phyloP scores from a whole-genome alignment of 768 basidiomycete genomes.

The Leccinum pellstonianum region DNA sequence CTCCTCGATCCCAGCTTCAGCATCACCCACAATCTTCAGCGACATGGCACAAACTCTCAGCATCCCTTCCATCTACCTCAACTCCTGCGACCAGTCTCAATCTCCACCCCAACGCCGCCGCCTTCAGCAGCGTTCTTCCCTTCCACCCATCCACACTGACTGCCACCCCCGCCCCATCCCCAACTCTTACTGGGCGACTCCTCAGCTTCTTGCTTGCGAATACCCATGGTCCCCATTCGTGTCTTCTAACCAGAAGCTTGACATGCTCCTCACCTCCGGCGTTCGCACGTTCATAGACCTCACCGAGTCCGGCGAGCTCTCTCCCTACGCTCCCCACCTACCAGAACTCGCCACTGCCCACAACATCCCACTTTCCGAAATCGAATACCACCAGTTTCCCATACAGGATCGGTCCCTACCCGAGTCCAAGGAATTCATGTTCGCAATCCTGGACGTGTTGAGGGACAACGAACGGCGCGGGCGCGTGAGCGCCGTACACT shows the following conservation, averaged over 20 bases:
- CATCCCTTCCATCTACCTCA: conserved; percentile 15
- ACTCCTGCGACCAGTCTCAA: neutral
- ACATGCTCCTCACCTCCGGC: conserved; percentile 67
- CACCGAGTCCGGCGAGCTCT: conserved; percentile 77
- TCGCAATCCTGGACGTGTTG: conserved; percentile 56
- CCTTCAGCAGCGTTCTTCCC: conserved; percentile 21
- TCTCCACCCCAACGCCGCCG: neutral
- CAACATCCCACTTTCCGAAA: conserved; percentile 49
- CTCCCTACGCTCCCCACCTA: conserved; percentile 61
- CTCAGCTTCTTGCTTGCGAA: conserved; percentile 72
- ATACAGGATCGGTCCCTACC: conserved; percentile 73
- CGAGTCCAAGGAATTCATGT: conserved; percentile 56
- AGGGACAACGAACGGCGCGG: conserved; percentile 58
- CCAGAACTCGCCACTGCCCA: conserved; percentile 51
- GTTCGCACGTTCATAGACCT: conserved; percentile 83
- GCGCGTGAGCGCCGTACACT: conserved; percentile 71
- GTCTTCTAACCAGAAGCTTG: conserved; percentile 61
- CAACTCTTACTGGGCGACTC: conserved; percentile 85
- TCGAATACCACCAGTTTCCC: conserved; percentile 79
- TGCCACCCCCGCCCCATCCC: conserved; percentile 59
- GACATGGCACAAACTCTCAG: conserved; percentile 2
- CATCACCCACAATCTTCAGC: conserved; percentile 8
- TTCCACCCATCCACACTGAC: conserved; percentile 15
- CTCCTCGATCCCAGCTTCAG: neutral
- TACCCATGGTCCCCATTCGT: conserved; percentile 72